A percentile compares a stretch with the other conserved stretches of the same genome.
Conservation (phyloP, 2,329 filamentous ascomycete genomes). For the Phaeosphaeria sp. region DNA sequence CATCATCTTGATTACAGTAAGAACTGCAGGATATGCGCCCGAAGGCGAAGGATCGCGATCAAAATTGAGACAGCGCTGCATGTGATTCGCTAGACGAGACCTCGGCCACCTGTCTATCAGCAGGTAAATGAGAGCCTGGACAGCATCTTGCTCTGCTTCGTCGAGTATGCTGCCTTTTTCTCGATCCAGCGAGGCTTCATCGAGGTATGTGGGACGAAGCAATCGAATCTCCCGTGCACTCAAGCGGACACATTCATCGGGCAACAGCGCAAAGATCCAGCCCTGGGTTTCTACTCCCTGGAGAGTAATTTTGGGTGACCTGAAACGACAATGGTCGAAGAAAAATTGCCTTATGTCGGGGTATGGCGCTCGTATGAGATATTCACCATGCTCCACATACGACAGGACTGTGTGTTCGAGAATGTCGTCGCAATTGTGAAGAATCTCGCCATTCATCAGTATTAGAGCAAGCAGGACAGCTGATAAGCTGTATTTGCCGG, state of each 20-base stretch:
- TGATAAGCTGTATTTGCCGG: slow-evolving; percentile 18
- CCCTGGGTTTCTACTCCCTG: slow-evolving; percentile 17
- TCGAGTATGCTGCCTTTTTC: slow-evolving; percentile 1
- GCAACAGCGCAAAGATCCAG: slow-evolving; percentile 11
- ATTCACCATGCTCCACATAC: slow-evolving; percentile 8
- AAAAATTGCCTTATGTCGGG: slow-evolving; percentile 12
- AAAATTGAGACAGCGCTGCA: slow-evolving; percentile 3
- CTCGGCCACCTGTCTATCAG: neutral
- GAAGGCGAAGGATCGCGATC: neutral
- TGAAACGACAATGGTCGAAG: slow-evolving; percentile 23
- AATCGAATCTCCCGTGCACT: neutral
- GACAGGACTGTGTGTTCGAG: neutral
- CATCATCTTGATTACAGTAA: slow-evolving; percentile 15
- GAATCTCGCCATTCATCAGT: slow-evolving; percentile 22
- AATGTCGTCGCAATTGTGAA: neutral
- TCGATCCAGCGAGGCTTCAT: neutral
- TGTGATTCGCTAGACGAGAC: neutral
- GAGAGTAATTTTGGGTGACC: slow-evolving; percentile 4
- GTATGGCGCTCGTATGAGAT: slow-evolving; percentile 10
- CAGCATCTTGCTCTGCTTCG: neutral
- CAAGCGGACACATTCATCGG: neutral
- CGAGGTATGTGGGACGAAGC: neutral
- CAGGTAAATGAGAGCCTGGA: neutral
- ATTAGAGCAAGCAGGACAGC: slow-evolving; percentile 17
- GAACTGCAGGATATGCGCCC: neutral